These are phyloP conservation scores for Anacardium occidentale DNA, from an alignment of 345 rosid genomes.

Conservation along the genomic window DNA sequence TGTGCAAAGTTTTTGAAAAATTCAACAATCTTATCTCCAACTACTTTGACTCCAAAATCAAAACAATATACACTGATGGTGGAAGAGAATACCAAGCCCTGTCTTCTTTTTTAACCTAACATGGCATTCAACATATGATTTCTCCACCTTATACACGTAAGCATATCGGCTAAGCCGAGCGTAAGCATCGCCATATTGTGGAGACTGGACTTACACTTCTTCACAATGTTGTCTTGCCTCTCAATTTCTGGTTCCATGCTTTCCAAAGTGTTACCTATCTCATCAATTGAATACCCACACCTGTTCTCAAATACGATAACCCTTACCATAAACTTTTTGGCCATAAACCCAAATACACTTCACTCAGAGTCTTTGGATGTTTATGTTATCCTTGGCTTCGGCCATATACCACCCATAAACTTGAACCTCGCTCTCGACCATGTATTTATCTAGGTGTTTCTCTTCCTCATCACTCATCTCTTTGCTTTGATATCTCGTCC, in stretches of 20 bases:
- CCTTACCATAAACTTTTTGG: background rate
- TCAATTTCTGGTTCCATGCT: background rate
- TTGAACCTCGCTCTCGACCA: background rate
- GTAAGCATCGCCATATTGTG: background rate
- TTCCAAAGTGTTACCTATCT: background rate
- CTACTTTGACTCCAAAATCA: background rate
- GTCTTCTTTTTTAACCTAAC: fast-evolving
- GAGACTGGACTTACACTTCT: background rate
- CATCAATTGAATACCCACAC: background rate
- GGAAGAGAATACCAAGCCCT: background rate
- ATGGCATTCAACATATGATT: background rate
- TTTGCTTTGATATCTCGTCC: background rate
- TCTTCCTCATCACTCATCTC: background rate
- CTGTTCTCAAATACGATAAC: background rate
- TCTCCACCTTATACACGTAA: background rate
- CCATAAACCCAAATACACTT: background rate
- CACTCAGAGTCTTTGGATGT: background rate
- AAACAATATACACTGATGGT: background rate
- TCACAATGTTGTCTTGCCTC: background rate
- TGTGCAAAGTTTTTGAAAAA: background rate
- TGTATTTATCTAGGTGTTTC: background rate
- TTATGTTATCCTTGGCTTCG: background rate
- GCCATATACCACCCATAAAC: background rate
- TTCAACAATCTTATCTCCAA: background rate
- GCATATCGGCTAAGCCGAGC: too few relatives aligned